phyloP scores from a whole-genome alignment of 169 alveolate species.

The Nephromyces sp. region DNA sequence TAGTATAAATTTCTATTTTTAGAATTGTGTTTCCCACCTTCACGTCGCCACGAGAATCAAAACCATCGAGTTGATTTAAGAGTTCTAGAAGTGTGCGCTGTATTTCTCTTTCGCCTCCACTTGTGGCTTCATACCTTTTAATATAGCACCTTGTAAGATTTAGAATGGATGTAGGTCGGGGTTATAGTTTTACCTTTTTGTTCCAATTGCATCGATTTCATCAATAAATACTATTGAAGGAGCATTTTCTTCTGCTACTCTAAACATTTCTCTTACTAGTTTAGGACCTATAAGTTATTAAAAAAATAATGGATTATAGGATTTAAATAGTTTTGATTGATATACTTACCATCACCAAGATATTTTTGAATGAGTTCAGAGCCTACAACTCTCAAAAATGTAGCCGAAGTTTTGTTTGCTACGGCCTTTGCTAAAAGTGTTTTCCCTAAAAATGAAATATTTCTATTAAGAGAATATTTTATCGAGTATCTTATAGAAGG shows the following conservation, averaged over 20 bases:
- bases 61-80: conserved; percentile 96
- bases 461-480: background rate
- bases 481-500: background rate
- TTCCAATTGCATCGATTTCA: conserved; percentile 98
- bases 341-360: conserved; percentile 74
- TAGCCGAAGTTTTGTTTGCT: conserved; percentile 95
- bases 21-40: conserved; percentile 57
- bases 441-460: conserved; percentile 62
- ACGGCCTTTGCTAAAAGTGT: conserved; percentile 88
- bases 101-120: conserved; percentile 98
- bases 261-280: conserved; percentile 96
- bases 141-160: too few species aligned
- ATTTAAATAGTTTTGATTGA: background rate
- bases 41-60: conserved; percentile 96
- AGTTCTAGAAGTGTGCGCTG: conserved; percentile 97
- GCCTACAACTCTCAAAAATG: conserved; percentile 98
- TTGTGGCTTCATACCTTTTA: conserved; percentile 79
- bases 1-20: too few species aligned
- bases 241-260: conserved; percentile 97
- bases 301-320: background rate
- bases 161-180: too few species aligned
- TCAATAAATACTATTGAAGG: conserved; percentile 98
- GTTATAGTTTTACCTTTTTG: conserved; percentile 72
- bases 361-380: conserved; percentile 97
- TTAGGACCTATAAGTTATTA: conserved; percentile 82